phyloP scores from a whole-genome alignment of 1,284 basidiomycete genomes.

The Pholiota adiposa region DNA sequence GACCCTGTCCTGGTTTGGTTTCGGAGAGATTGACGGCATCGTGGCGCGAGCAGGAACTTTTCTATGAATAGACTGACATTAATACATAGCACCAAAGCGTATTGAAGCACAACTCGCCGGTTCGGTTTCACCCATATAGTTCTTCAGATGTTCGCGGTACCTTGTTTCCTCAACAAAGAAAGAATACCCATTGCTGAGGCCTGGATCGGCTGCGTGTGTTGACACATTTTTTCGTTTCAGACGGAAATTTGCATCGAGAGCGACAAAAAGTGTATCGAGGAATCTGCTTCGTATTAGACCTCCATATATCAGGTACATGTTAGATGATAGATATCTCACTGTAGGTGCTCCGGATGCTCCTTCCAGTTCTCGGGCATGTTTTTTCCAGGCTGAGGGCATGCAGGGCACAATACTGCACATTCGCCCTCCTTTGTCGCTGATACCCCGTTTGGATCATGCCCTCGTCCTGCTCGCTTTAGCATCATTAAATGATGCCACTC shows the following conservation, averaged over 20 bases:
- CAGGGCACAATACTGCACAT: conserved; percentile 8
- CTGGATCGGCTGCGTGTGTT: conserved; percentile 25
- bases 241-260: conserved; percentile 12
- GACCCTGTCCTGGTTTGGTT: conserved; percentile 23
- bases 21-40: conserved; percentile 31
- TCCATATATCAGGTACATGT: too few relatives aligned
- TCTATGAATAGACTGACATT: neutral
- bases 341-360: too few relatives aligned
- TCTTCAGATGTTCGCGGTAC: conserved; percentile 26
- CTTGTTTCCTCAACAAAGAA: conserved; percentile 27
- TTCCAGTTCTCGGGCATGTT: conserved; percentile 4
- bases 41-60: conserved; percentile 18
- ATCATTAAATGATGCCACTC: neutral
- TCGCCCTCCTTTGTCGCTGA: neutral
- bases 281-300: neutral
- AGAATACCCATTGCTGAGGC: conserved; percentile 26
- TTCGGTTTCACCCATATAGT: conserved; percentile 12
- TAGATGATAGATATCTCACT: neutral
- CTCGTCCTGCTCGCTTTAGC: conserved; percentile 7
- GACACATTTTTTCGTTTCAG: conserved; percentile 22
- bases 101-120: neutral
- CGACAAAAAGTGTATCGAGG: conserved; percentile 4
- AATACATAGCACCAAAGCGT: too few relatives aligned
- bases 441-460: neutral
- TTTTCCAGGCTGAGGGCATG: conserved; percentile 9